Evolutionary conservation across 257 asterid species (phyloP), one percentile per base, ranked within the genome.

Genomic region (Nicotiana sylvestris): DNA sequence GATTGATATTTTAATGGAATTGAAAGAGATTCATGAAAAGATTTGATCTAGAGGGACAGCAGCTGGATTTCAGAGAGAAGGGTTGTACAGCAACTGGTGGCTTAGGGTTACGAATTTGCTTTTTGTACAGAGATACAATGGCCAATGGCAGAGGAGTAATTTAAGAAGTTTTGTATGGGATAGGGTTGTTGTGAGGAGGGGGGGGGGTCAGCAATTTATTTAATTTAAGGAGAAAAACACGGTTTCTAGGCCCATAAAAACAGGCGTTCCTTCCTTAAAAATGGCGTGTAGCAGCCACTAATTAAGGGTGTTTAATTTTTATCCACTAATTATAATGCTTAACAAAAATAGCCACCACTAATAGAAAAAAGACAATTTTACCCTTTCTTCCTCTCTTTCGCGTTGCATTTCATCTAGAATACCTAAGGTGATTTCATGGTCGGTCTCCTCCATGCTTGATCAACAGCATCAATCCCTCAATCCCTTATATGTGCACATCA

Each of bases 21-120:
- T 12, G 37, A 46, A 43, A 9, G 33, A 61, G 5, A 61, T 8
- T 21, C 6, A 61, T 1, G 35, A 27, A 27, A 39, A 11, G 5
- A 70, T 21, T 67, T 43, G 78, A 46, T 46, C 78, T 46, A 72
- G 78, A 69, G 77, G 77, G 77, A 69, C 2, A 69, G 21, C 77
- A 9, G 3, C 32, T 21, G n/a, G 7, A 46, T 72, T 72, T 12
- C 16, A 16, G 51, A 43, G 51, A 43, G 51, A n/a, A n/a, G n/a
- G n/a, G n/a, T n/a, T n/a, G n/a, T n/a, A n/a, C n/a, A n/a, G n/a
- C n/a, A n/a, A n/a, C 7, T 46, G 5, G 60, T 3, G 15, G 25
- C 61, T 46, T 32, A 43, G 51, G 51, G 51, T 13, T 49, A 74
- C 27, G 80, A 9, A 74, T 74, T 49, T 51, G 25, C 2, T 33